Evolutionary conservation across 2,329 filamentous ascomycete genomes (phyloP).

Genomic region (Penicillium sp.): DNA sequence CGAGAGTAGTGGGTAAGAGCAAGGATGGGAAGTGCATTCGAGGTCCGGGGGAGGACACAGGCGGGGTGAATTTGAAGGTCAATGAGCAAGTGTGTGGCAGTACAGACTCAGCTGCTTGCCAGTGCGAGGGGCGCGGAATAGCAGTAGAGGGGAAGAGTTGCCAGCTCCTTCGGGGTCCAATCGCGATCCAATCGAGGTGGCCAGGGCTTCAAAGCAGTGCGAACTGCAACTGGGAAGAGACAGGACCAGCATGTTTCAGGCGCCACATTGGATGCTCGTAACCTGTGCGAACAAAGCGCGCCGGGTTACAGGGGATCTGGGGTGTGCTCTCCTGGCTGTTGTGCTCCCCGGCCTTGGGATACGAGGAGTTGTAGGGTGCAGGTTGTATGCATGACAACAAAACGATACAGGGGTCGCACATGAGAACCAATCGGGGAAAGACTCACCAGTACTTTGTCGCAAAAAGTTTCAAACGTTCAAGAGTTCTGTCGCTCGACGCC

Average conservation of each 20-base stretch:
- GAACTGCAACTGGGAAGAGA: constrained; percentile 33
- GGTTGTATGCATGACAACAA: constrained; percentile 1
- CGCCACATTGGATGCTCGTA: constrained; percentile 23
- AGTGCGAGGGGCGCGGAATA: neutral
- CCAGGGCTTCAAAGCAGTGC: constrained; percentile 18
- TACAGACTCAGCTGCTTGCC: constrained; percentile 7
- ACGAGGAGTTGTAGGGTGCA: constrained; percentile 1
- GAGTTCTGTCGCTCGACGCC: constrained; percentile 16
- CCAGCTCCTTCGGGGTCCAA: neutral
- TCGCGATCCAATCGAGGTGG: constrained; percentile 13
- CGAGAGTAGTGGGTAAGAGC: neutral
- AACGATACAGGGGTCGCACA: neutral
- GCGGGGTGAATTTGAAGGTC: neutral
- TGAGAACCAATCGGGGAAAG: neutral
- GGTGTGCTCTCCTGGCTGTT: constrained; percentile 16
- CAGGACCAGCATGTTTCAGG: constrained; percentile 29
- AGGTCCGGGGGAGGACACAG: constrained; percentile 9
- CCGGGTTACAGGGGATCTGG: constrained; percentile 18
- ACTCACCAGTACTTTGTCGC: constrained; percentile 22
- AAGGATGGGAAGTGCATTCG: neutral
- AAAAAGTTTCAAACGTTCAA: constrained; percentile 13
- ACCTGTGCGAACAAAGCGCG: constrained; percentile 28
- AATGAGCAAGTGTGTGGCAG: constrained; percentile 15
- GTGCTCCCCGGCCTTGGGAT: constrained; percentile 9
- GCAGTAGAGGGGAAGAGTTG: constrained; percentile 2